A percentile compares a stretch with the other conserved stretches of the same genome.
phyloP scores from a whole-genome alignment of 495 filamentous ascomycete genomes.

The Chaetomidium leptoderma region DNA sequence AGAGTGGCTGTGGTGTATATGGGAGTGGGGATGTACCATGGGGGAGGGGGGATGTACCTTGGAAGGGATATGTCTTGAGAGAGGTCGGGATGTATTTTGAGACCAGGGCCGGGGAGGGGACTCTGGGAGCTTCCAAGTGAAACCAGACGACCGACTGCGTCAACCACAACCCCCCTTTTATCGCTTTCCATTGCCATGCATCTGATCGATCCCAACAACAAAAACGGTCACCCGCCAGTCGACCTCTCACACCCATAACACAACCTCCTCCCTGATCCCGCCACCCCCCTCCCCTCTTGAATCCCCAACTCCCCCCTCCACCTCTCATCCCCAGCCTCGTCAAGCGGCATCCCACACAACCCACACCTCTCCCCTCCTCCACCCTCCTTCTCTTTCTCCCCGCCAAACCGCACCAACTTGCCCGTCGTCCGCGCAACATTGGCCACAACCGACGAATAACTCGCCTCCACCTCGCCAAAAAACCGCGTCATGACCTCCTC shows the following conservation, averaged over 20 bases:
- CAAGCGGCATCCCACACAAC: constrained; percentile 49
- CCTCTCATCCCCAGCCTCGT: constrained; percentile 43
- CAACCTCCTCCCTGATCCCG: constrained; percentile 23
- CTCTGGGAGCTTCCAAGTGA: neutral
- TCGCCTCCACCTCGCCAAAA: constrained; percentile 78
- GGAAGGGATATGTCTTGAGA: too few species aligned
- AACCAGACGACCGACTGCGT: neutral
- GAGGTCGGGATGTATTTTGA: too few species aligned
- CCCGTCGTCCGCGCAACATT: constrained; percentile 87
- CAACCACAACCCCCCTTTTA: neutral
- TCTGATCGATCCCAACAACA: neutral
- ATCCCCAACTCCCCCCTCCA: constrained; percentile 49
- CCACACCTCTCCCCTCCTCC: constrained; percentile 33
- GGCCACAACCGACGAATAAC: constrained; percentile 85
- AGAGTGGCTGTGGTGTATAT: neutral
- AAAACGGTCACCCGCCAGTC: constrained; percentile 30
- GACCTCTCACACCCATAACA: constrained; percentile 55
- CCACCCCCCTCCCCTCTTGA: constrained; percentile 9
- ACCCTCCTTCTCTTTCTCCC: neutral
- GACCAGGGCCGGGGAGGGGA: neutral
- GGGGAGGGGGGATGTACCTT: too few species aligned
- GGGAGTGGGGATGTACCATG: too few species aligned
- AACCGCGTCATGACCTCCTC: constrained; percentile 87
- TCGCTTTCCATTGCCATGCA: neutral
- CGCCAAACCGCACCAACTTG: constrained; percentile 56